Evolutionary conservation across 345 rosid species (phyloP), one percentile per base, ranked within the genome.

Genomic region (Gossypium herbaceum): DNA sequence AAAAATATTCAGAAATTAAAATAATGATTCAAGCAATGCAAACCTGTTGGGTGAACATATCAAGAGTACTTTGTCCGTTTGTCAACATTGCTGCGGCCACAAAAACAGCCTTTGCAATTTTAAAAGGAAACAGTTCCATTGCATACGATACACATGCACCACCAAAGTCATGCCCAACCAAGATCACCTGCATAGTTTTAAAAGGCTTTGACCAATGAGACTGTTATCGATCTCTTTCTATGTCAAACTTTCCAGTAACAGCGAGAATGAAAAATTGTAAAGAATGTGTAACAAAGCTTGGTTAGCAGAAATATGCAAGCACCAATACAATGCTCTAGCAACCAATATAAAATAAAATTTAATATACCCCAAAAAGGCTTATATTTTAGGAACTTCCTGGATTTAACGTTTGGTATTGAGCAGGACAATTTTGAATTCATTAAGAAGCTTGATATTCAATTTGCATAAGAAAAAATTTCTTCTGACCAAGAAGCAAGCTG

Each of bases 131-230:
- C 76, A 87, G 73, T 84, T 95, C 99, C 98, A 93, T 89, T 55
- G 88, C 94, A 71, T 89, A 88, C 9, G 97, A 90, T 70, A 90
- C 71, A 73, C 99, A 93, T 52, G 97, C 89, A 68, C 99, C 99
- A 60, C 98, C 99, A 75, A 95, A 88, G 84, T 95, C 98, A 12
- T 93, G 99, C 47, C 98, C 98, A 3, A 89, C 97, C 92, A 95
- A 85, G 72, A 95, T 86, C 78, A 90, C 97, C 99, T 95, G 86
- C 86, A 79, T 4, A 13, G 60, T 58, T 34, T 55, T 41, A 82
- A 34, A 34, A 55, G 52, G 41, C n/a, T 4, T 19, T 60, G 44
- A 75, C 71, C 43, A 34, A 61, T 44, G 47, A n/a, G 65, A 19
- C 16, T 24, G 22, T 4, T 25, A 22, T 29, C 48, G 19, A 11